These are phyloP conservation scores for Ceratonia siliqua DNA, from an alignment of 306 rosid species.

Conservation along the genomic window DNA sequence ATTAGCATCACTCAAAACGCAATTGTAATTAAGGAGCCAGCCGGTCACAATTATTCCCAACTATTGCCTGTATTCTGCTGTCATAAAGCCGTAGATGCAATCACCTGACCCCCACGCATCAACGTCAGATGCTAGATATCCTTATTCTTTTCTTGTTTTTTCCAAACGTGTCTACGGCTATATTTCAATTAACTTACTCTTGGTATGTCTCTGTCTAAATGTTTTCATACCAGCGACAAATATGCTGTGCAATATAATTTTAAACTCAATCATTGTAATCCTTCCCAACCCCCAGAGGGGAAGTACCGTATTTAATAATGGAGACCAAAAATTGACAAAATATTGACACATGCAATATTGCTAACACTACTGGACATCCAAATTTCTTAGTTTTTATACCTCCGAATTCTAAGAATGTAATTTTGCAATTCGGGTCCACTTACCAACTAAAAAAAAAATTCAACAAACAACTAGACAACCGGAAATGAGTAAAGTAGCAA, in stretches of 20 bases:
- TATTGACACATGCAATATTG: neutral
- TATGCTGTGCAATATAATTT: constrained; percentile 9
- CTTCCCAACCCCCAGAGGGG: neutral
- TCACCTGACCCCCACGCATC: neutral
- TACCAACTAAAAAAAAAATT: neutral
- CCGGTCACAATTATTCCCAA: neutral
- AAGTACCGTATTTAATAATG: neutral
- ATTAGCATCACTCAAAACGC: neutral
- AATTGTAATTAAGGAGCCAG: neutral
- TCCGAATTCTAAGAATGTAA: neutral
- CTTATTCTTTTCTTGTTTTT: neutral
- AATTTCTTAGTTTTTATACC: constrained; percentile 4
- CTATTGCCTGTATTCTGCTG: neutral
- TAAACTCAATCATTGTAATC: constrained; percentile 29
- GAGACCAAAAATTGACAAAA: neutral
- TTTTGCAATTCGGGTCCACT: neutral
- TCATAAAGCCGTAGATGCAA: neutral
- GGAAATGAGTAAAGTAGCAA: neutral
- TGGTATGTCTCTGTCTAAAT: neutral
- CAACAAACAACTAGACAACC: neutral
- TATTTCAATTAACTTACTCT: neutral
- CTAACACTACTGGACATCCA: neutral
- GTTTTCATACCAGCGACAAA: constrained; percentile 13
- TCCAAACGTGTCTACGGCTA: constrained; percentile 11
- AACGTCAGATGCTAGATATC: neutral